Percentiles rank a stretch among this genome's conserved stretches.
Conservation (phyloP, 129 eudicot species). For the Helianthus annuus region DNA sequence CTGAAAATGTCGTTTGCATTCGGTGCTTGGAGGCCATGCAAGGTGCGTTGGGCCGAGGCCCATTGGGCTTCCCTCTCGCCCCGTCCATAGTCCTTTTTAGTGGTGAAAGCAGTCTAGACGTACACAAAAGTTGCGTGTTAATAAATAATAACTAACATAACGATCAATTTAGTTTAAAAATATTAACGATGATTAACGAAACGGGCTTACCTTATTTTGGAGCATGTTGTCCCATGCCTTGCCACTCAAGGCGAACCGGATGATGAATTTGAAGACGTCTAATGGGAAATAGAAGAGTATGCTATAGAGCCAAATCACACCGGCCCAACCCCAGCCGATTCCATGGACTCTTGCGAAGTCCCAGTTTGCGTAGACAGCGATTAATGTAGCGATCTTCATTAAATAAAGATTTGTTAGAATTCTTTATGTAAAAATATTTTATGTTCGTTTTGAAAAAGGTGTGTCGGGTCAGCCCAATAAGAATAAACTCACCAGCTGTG, state of each 20-base stretch:
- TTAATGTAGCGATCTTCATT: slow-evolving; percentile 60
- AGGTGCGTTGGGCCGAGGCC: slow-evolving; percentile 49
- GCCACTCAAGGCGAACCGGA: slow-evolving; percentile 67
- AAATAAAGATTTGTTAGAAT: neutral
- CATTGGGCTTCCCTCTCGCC: slow-evolving; percentile 57
- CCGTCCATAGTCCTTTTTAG: slow-evolving; percentile 49
- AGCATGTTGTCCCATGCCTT: slow-evolving; percentile 77
- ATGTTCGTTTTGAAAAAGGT: neutral
- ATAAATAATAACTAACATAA: neutral
- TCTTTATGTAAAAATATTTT: neutral
- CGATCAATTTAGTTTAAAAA: neutral
- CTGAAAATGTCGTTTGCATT: slow-evolving; percentile 28
- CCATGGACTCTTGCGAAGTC: slow-evolving; percentile 67
- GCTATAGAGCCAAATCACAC: slow-evolving; percentile 78
- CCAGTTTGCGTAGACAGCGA: slow-evolving; percentile 84
- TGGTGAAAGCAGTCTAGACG: slow-evolving; percentile 47
- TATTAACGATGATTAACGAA: neutral
- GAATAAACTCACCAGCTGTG: slow-evolving; percentile 65
- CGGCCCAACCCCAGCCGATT: slow-evolving; percentile 95
- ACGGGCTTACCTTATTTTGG: slow-evolving; percentile 51
- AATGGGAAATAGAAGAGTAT: slow-evolving; percentile 61
- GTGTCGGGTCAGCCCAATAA: neutral
- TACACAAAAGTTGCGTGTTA: neutral
- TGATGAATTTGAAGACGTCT: slow-evolving; percentile 65
- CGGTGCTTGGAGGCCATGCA: slow-evolving; percentile 49